Percentiles rank a stretch among this genome's conserved stretches.
Evolutionary conservation across 768 basidiomycete species (phyloP).

Genomic region (Tremella yokohamensis): DNA sequence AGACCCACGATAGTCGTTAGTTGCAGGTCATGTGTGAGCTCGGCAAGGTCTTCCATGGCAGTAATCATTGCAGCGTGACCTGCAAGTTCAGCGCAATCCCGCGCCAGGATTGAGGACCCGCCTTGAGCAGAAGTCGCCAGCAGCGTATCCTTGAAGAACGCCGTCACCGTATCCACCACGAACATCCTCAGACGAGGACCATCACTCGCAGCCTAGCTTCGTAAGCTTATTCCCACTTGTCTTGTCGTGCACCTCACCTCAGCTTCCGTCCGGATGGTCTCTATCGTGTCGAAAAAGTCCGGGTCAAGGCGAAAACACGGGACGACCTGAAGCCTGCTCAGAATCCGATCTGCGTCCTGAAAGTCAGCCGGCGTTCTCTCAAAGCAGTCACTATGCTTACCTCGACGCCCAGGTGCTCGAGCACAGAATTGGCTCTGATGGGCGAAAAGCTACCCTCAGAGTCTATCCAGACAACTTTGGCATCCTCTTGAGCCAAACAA

Average conservation of each 20-base stretch:
- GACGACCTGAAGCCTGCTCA: conserved; percentile 27
- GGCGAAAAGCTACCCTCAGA: conserved; percentile 44
- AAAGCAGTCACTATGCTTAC: conserved; percentile 21
- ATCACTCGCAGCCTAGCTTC: too few relatives aligned
- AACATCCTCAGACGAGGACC: conserved; percentile 21
- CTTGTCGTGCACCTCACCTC: too few relatives aligned
- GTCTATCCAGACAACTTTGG: conserved; percentile 41
- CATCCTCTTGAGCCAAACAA: conserved; percentile 27
- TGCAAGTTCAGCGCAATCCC: conserved; percentile 10
- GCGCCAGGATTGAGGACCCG: conserved; percentile 6
- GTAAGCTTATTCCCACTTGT: too few relatives aligned
- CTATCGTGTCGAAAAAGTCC: conserved; percentile 31
- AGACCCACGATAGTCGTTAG: conserved; percentile 24
- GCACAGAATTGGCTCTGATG: conserved; percentile 29
- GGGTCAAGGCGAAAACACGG: conserved; percentile 38
- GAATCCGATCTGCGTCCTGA: conserved; percentile 19
- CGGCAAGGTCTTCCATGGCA: conserved; percentile 35
- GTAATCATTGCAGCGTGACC: conserved; percentile 40
- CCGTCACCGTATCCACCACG: conserved; percentile 41
- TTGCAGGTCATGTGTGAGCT: conserved; percentile 23
- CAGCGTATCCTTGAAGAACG: conserved; percentile 42
- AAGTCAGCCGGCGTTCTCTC: neutral
- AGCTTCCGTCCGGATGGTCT: conserved; percentile 20
- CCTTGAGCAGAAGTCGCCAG: conserved; percentile 38
- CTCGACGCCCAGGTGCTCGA: conserved; percentile 20